Conservation (phyloP, 2,329 filamentous ascomycete species). For the Alternaria consortialis region DNA sequence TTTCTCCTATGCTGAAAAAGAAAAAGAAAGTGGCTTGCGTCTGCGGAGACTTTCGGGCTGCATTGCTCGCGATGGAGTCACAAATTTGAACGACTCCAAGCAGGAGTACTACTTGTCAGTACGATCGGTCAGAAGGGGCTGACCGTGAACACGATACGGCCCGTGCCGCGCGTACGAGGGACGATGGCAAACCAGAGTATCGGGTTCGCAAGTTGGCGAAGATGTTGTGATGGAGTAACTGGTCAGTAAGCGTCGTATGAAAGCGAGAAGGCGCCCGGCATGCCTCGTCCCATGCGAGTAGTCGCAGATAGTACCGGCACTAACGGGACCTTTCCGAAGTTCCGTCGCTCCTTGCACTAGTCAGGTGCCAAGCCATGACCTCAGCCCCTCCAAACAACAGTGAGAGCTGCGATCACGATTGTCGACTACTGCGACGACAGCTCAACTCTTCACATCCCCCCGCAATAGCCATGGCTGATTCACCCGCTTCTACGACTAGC, state of each 20-base stretch:
- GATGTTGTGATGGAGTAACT: background rate
- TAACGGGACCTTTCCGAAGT: background rate
- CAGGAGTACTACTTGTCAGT: background rate
- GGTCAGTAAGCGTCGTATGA: background rate
- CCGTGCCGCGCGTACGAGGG: conserved; percentile 9
- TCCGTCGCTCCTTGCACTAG: background rate
- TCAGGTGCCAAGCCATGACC: conserved; percentile 25
- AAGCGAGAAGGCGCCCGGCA: background rate
- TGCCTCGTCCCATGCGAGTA: background rate
- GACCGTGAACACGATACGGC: conserved; percentile 2
- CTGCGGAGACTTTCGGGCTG: background rate
- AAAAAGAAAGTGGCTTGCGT: background rate
- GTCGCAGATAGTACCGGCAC: background rate
- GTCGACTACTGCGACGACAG: conserved; percentile 3
- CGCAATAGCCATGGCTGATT: conserved; percentile 35
- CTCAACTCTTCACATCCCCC: conserved; percentile 2
- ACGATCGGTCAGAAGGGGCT: background rate
- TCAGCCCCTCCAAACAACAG: conserved; percentile 13
- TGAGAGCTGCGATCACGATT: background rate
- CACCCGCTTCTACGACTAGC: conserved; percentile 27
- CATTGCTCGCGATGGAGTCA: background rate
- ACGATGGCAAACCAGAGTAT: background rate
- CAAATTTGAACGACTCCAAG: background rate
- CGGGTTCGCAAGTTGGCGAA: background rate
- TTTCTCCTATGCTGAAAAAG: background rate